Base-by-base conservation (phyloP, 768 basidiomycete species). In the Termitomyces sp. region DNA sequence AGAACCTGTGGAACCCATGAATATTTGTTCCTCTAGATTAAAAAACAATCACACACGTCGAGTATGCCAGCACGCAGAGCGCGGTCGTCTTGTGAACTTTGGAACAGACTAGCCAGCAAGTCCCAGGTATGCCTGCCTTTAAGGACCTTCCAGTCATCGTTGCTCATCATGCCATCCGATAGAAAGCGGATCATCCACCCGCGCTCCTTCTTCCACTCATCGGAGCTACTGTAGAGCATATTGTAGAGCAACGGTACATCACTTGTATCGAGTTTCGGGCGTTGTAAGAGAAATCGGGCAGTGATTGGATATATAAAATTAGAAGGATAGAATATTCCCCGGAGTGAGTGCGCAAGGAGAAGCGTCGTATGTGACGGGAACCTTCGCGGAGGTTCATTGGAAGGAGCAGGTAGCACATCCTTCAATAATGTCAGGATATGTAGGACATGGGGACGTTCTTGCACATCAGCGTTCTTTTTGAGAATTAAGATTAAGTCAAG, bases 201-300 rank as follows among this genome's bases (percentile, higher is more conserved):
- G n/a, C 92, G 78, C 65, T 96, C 93, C 70, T 85, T 88, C 72
- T 85, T 88, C 88, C 91, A 94, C 14, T 87, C 86, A 42, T 90
- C 87, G 22, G 78, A 80, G 58, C 75, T 81, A 63, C 89, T 92
- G 68, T 93, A 97, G 4, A 98, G 76, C 85, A 96, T 87, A 12
- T 77, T 77, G 66, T 92, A 98, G 5, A 99, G 72, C 86, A 98
- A 86, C 0, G 96, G 96, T 0, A 98, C 91, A 66, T 98, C 95
- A 1, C 73, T 75, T 1, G 75, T 73, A 65, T 98, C 95, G 7
- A 98, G 73, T 55, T 85, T 80, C 0, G 93, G 87, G 1, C 96
- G 84, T 70, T 97, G 94, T 0, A 98, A 80, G 6, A 98, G 81
- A 78, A 97, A 98, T 5, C 90, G 82, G 1, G 91, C 85, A 0